These are phyloP conservation scores for Fusarium keratoplasticum DNA, from an alignment of 2,329 filamentous ascomycete species.

Conservation along the genomic window DNA sequence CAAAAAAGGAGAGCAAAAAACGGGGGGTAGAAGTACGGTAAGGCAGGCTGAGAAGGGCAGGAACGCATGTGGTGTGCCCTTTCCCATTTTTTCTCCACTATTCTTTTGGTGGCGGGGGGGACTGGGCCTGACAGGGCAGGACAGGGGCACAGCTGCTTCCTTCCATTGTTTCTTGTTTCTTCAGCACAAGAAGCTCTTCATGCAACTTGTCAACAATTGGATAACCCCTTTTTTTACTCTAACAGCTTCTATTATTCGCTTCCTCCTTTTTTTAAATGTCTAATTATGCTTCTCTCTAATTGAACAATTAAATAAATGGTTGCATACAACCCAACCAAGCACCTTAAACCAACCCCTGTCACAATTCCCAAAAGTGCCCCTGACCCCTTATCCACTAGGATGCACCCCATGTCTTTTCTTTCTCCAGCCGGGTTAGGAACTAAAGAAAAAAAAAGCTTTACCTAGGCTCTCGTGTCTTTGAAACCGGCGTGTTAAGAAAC, in stretches of 20 bases:
- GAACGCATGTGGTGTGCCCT: conserved; percentile 27
- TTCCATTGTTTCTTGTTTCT: neutral
- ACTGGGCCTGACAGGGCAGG: conserved; percentile 11
- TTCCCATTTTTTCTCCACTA: conserved; percentile 12
- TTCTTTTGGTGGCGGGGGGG: neutral
- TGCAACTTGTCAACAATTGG: neutral
- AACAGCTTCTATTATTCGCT: neutral
- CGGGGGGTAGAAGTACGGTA: neutral
- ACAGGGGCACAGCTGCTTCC: conserved; percentile 13
- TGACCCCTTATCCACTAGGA: conserved; percentile 29
- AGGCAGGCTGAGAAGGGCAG: conserved; percentile 21
- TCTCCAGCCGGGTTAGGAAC: conserved; percentile 17
- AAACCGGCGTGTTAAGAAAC: neutral
- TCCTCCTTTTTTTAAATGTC: neutral
- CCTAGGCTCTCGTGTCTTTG: neutral
- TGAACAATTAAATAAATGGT: neutral
- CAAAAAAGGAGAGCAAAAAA: conserved; percentile 23
- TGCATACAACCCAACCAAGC: conserved; percentile 6
- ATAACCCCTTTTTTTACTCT: neutral
- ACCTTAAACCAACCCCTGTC: conserved; percentile 26
- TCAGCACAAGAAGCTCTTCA: neutral
- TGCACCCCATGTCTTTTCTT: conserved; percentile 17
- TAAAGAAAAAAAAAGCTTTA: conserved; percentile 20
- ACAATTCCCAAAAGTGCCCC: conserved; percentile 14
- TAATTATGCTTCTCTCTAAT: neutral